Conservation (phyloP, 2,329 filamentous ascomycete species). For the Phialophora chinensis region DNA sequence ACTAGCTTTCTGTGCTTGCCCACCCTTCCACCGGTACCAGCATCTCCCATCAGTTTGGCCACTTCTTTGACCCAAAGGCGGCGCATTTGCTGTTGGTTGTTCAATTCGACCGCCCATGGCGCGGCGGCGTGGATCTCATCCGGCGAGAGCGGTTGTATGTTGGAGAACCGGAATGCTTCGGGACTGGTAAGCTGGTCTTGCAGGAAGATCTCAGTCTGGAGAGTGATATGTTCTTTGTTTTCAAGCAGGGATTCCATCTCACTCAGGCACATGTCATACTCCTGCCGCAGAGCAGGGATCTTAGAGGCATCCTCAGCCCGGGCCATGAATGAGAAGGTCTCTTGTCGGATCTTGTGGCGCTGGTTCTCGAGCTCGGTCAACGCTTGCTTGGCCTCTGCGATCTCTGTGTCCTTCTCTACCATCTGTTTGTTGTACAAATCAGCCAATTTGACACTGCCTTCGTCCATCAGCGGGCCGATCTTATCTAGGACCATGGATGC, state of each 20-base stretch:
- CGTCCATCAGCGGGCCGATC: constrained; percentile 71
- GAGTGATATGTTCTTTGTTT: constrained; percentile 48
- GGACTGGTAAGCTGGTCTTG: constrained; percentile 40
- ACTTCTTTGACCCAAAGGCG: constrained; percentile 37
- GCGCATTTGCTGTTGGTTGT: constrained; percentile 49
- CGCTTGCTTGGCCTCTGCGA: constrained; percentile 69
- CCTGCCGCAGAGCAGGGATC: constrained; percentile 46
- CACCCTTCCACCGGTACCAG: constrained; percentile 53
- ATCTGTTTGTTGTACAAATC: constrained; percentile 47
- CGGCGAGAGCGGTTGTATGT: constrained; percentile 30
- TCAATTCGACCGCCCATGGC: constrained; percentile 46
- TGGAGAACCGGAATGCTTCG: constrained; percentile 41
- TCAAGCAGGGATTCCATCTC: constrained; percentile 53
- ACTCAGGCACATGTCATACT: constrained; percentile 47
- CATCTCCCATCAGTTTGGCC: constrained; percentile 43
- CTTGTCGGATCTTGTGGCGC: constrained; percentile 51
- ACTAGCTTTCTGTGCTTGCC: constrained; percentile 56
- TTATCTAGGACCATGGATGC: constrained; percentile 72
- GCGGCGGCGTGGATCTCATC: constrained; percentile 47
- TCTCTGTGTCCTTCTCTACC: constrained; percentile 55
- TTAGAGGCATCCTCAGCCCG: constrained; percentile 48
- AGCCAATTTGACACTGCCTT: constrained; percentile 74
- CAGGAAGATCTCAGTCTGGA: constrained; percentile 42
- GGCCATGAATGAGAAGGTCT: constrained; percentile 45
- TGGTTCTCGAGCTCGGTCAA: constrained; percentile 51